Evolutionary conservation across 1,139 yeast genomes (phyloP), one percentile per base, ranked within the genome.

Genomic region (Hemisphaericaspora xylofermentans): DNA sequence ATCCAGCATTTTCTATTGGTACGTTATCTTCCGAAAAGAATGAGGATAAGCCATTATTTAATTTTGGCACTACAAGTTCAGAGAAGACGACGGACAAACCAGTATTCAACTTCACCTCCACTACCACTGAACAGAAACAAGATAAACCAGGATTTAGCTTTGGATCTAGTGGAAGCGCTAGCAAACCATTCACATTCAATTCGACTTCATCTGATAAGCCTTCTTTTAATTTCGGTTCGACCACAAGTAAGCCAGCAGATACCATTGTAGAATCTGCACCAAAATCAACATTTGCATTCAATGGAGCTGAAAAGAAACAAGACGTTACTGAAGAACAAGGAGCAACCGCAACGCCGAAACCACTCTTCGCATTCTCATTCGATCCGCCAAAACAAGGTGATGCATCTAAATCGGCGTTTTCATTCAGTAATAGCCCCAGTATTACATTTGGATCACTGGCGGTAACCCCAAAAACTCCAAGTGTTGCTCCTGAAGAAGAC

Each of bases 181-280:
- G 49, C 3, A 54, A 54, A 29, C 67, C 68, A 14, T 65, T 66
- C 47, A 46, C 61, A 4, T 66, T 63, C 47, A 63, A 58, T 21
- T 32, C 45, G 13, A 33, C 43, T 5, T 38, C 41, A 14, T 41
- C 43, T 24, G 39, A 42, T 36, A 41, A 47, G 31, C 36, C 47
- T 15, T 44, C 13, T 6, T 32, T 33, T 36, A 30, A 24, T 12
- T 34, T 40, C 52, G 26, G 39, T 48, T 35, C 30, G 28, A 13
- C 17, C 25, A 26, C 35, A 26, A 29, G 27, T 10, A 43, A 42
- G 29, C 47, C 50, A 12, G 41, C 6, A 4, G 27, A 24, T 10
- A 43, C 41, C 27, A 45, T 16, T 26, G 9, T 6, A 13, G 29
- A 26, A 26, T 26, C 56, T 54, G 35, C 64, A 68, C 10, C 41